Conservation (phyloP, 495 filamentous ascomycete species). For the Talaromyces thailandensis region DNA sequence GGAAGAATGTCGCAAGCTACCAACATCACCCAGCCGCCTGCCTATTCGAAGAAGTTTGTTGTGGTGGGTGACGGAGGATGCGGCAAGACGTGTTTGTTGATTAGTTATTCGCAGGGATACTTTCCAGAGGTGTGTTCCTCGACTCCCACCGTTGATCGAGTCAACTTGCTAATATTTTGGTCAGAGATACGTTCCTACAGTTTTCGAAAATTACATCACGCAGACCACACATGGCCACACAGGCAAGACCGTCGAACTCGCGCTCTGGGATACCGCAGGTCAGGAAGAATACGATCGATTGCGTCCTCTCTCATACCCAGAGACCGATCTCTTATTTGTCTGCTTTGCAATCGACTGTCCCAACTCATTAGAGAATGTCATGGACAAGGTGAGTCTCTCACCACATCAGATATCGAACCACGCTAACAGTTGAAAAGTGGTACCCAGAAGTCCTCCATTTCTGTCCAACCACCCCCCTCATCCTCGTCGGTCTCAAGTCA, state of each 20-base stretch:
- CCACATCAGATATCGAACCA: neutral
- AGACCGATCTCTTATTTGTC: slow-evolving; percentile 95
- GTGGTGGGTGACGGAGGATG: slow-evolving; percentile 97
- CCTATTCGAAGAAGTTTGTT: slow-evolving; percentile 97
- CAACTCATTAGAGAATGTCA: slow-evolving; percentile 93
- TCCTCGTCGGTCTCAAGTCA: slow-evolving; percentile 92
- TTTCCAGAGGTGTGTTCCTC: slow-evolving; percentile 76
- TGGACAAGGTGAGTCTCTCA: slow-evolving; percentile 73
- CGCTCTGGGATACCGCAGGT: slow-evolving; percentile 96
- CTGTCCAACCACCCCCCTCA: slow-evolving; percentile 91
- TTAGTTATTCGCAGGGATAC: slow-evolving; percentile 95
- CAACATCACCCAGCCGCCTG: slow-evolving; percentile 76
- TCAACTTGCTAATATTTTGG: neutral
- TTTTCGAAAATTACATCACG: slow-evolving; percentile 99
- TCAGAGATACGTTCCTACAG: slow-evolving; percentile 98
- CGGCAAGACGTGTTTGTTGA: slow-evolving; percentile 96
- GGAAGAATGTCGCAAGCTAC: slow-evolving; percentile 65
- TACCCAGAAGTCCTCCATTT: slow-evolving; percentile 98
- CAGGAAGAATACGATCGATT: slow-evolving; percentile 98
- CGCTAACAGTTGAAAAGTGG: slow-evolving; percentile 55
- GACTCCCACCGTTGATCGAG: neutral
- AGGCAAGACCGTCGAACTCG: slow-evolving; percentile 90
- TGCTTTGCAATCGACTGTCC: slow-evolving; percentile 99
- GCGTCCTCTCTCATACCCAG: slow-evolving; percentile 90
- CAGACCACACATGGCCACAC: slow-evolving; percentile 78